Evolutionary conservation across 139 green algal genomes (phyloP).

Genomic region (Nannochloris sp.): DNA sequence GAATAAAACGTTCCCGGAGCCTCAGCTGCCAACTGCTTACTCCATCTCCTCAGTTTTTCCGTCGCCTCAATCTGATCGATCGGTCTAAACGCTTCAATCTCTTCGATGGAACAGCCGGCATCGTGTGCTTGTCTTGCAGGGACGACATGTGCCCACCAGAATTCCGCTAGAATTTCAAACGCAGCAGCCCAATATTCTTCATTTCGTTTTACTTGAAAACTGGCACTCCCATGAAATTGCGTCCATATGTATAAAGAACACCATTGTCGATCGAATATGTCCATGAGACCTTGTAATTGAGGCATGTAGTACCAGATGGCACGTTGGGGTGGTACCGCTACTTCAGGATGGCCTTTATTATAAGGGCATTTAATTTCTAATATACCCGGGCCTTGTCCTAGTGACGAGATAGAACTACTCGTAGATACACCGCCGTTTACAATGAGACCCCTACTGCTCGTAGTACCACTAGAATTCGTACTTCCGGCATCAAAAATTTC

Average conservation of each 20-base stretch:
- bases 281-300: conserved; percentile 64
- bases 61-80: not conserved
- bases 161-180: conserved; percentile 56
- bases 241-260: conserved; percentile 59
- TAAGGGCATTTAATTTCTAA: conserved; percentile 73
- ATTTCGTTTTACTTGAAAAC: conserved; percentile 61
- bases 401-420: not conserved
- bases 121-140: conserved; percentile 35
- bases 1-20: conserved; percentile 22
- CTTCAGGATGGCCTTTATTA: conserved; percentile 43
- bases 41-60: conserved; percentile 19
- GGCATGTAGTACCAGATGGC: conserved; percentile 68
- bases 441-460: no score
- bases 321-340: conserved; percentile 21
- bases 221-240: conserved; percentile 25
- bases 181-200: conserved; percentile 54
- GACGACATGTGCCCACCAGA: conserved; percentile 56
- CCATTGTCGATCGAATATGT: conserved; percentile 61
- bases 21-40: conserved; percentile 26
- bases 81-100: not conserved
- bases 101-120: not conserved
- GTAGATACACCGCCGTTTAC: not conserved
- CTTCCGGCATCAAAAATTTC: not conserved
- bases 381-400: conserved; percentile 35
- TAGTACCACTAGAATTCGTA: not conserved